Evolutionary conservation across 163 green algal genomes (phyloP), one percentile per base, ranked within the genome.

Genomic region (Coccomyxa subellipsoidea): DNA sequence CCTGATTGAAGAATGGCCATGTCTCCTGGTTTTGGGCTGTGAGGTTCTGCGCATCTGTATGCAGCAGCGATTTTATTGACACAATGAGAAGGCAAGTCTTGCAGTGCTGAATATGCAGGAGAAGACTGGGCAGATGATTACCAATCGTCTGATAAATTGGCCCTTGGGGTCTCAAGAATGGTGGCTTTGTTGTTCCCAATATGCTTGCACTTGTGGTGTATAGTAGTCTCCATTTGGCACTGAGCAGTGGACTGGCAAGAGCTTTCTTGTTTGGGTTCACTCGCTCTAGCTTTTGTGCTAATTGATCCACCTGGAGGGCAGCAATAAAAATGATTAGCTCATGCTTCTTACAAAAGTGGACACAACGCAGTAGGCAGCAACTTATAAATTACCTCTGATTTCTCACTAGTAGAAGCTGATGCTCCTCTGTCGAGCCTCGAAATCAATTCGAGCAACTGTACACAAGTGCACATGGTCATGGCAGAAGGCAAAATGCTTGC

Each of bases 191-290:
- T 0, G 80, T 93, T n/a, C 88, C 92, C 27, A 98, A 79, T 81
- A 98, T 98, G 83, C 77, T 89, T 5, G 85, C 81, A 34, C 82
- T 92, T 25, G 94, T 98, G 32, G 94, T 98, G 88, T 97, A 98
- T 12, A 94, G 73, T 81, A 97, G 86, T 76, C 89, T 76, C 89
- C 91, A 94, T 76, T 85, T 84, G 15, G 88, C 91, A 82, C 89
- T 93, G 37, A 93, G 71, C 25, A 91, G 81, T 0, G 87, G 84
- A 0, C 82, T 85, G 12, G 80, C 80, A n/a, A 95, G 87, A 4
- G 87, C 82, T 59, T 89, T 84, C 1, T 80, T 79, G 6, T 82
- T 94, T 37, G 92, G 92, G 79, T 96, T 96, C 10, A 89, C 34
- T 27, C 37, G 25, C 85, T 95, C 92, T 21, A 95, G 84, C 36